Evolutionary conservation across 495 filamentous ascomycete species (phyloP), one percentile per base, ranked within the genome.

Genomic region (Pyronema omphalodes): DNA sequence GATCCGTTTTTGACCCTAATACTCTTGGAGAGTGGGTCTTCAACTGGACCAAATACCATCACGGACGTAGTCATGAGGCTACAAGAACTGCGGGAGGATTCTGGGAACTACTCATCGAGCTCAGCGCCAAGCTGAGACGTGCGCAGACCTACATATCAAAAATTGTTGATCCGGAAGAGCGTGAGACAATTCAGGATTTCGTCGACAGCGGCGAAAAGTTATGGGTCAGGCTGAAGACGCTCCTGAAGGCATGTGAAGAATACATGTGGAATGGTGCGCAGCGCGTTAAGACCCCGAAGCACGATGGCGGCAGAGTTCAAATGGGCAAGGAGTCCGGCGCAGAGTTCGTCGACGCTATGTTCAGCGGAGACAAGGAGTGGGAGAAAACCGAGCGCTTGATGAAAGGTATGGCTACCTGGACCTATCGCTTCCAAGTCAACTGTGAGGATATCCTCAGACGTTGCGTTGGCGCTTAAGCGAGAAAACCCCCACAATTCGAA

Each of bases 1-100:
- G 91, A 41, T 93, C 85, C 65, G 91, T 96, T 44, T 98, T 96
- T 65, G 93, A 96, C 64, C 85, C 91, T 67, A 94, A 94, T 75
- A 93, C 86, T 17, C 76, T 98, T 12, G 91, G 91, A 63, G 94
- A 94, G 69, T 98, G 91, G 91, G 89, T 98, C 67, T 98, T 94
- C 71, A 93, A 98, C 74, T 98, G 91, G 91, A 95, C 91, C 34
- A 86, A 95, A 55, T 95, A 86, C 71, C 81, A 83, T 67, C 83
- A 93, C 58, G 87, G 87, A 40, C 76, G 86, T 9, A 78, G 77
- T 29, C 86, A 86, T 3, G 86, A 91, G 56, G 88, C 94, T 66
- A 79, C 87, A 40, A 88, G 94, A 55, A 80, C 94, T 65, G 88
- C 91, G 15, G 91, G 91, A 64, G 88, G 95, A 63, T 70, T 98